phyloP scores from a whole-genome alignment of 2,329 filamentous ascomycete genomes.

The Fusarium miscanthi region DNA sequence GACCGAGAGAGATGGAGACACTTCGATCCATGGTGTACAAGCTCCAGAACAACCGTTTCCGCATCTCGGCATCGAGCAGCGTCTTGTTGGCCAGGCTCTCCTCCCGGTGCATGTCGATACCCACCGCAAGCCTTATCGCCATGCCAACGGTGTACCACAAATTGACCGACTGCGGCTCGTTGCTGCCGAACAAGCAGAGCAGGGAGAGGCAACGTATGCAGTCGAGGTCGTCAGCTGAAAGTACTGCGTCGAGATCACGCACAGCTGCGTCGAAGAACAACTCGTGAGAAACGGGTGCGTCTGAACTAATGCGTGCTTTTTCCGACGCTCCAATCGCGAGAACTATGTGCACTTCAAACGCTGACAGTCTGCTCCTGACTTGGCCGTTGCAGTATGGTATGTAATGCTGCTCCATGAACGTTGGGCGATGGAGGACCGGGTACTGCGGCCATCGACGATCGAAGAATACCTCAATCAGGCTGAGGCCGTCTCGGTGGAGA shows the following conservation, averaged over 20 bases:
- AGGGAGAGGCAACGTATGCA: slow-evolving; percentile 36
- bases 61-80: slow-evolving; percentile 36
- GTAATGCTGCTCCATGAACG: slow-evolving; percentile 38
- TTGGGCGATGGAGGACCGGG: slow-evolving; percentile 36
- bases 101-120: slow-evolving; percentile 38
- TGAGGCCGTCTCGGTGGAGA: slow-evolving; percentile 27
- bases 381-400: slow-evolving; percentile 28
- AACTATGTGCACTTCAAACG: slow-evolving; percentile 40
- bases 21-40: slow-evolving; percentile 40
- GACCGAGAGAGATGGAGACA: slow-evolving; percentile 34
- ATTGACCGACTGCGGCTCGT: slow-evolving; percentile 40
- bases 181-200: slow-evolving; percentile 39
- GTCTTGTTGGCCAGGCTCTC: slow-evolving; percentile 26
- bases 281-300: slow-evolving; percentile 24
- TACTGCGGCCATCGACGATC: slow-evolving; percentile 40
- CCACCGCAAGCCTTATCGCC: slow-evolving; percentile 36
- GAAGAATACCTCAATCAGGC: slow-evolving; percentile 35
- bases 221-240: slow-evolving; percentile 34
- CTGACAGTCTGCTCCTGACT: slow-evolving; percentile 6
- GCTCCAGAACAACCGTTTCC: slow-evolving; percentile 39
- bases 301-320: slow-evolving; percentile 24
- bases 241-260: slow-evolving; percentile 25
- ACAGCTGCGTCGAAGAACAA: slow-evolving; percentile 36
- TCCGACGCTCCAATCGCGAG: slow-evolving; percentile 40
- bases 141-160: slow-evolving; percentile 41